These are phyloP conservation scores for Cordia subcordata DNA, from an alignment of 257 asterid species.

Conservation along the genomic window DNA sequence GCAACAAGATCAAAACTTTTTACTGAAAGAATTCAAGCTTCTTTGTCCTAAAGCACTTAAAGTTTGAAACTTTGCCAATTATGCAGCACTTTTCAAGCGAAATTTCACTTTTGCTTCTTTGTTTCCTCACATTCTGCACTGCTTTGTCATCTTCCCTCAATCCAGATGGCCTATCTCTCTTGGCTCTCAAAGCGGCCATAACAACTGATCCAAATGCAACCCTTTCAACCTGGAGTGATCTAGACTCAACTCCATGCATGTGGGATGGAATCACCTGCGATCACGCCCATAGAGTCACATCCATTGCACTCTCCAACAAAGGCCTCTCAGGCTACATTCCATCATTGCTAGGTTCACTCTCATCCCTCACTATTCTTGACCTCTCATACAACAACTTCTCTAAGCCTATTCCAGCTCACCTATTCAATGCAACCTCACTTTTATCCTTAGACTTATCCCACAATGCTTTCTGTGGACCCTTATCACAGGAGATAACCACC, in stretches of 20 bases:
- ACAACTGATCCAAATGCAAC: conserved; percentile 54
- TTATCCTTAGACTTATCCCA: conserved; percentile 62
- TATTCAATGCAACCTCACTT: conserved; percentile 39
- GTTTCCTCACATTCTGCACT: conserved; percentile 36
- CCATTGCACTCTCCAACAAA: conserved; percentile 57
- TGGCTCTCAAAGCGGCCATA: conserved; percentile 86
- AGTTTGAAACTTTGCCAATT: conserved; percentile 33
- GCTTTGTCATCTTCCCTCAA: conserved; percentile 37
- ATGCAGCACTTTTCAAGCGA: conserved; percentile 12
- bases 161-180: conserved; percentile 79
- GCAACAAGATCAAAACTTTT: too few species aligned
- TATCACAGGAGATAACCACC: conserved; percentile 58
- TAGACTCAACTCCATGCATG: conserved; percentile 65
- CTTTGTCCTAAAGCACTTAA: conserved; percentile 4
- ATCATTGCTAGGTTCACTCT: conserved; percentile 77
- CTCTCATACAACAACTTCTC: conserved; percentile 41
- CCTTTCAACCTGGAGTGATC: conserved; percentile 66
- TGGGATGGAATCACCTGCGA: conserved; percentile 87
- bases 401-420: conserved; percentile 33
- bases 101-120: conserved; percentile 20
- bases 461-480: conserved; percentile 62
- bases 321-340: conserved; percentile 85
- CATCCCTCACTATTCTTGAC: conserved; percentile 35
- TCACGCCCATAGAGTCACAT: conserved; percentile 39
- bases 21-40: neutral